A percentile compares a stretch with the other conserved stretches of the same genome.
These are phyloP conservation scores for Coemansia sp. DNA, from an alignment of 192 early-diverging fungal genomes.

Conservation along the genomic window DNA sequence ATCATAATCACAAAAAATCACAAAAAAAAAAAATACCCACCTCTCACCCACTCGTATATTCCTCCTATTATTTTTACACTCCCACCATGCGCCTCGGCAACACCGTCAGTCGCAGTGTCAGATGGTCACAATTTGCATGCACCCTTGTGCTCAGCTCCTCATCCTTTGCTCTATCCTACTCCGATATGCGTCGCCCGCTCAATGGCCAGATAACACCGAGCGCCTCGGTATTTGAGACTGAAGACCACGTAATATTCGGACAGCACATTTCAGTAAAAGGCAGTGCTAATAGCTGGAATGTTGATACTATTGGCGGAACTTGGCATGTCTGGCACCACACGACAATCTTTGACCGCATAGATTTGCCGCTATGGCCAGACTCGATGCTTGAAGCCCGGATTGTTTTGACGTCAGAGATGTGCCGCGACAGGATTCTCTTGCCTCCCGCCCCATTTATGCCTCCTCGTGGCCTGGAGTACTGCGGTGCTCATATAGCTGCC, in stretches of 20 bases:
- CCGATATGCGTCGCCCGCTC: slow-evolving; percentile 34
- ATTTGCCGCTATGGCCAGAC: slow-evolving; percentile 46
- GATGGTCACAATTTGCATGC: background rate
- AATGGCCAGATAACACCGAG: background rate
- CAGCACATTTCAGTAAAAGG: slow-evolving; percentile 21
- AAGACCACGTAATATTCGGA: slow-evolving; percentile 46
- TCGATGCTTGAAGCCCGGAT: slow-evolving; percentile 38
- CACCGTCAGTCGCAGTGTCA: background rate
- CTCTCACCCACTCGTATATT: no score
- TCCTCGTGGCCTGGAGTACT: slow-evolving; percentile 36
- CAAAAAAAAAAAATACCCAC: background rate
- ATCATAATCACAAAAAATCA: slow-evolving; percentile 8
- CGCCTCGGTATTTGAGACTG: slow-evolving; percentile 13
- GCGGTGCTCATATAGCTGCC: slow-evolving; percentile 39
- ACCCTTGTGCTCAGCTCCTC: background rate
- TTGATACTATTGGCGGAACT: slow-evolving; percentile 29
- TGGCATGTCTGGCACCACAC: slow-evolving; percentile 51
- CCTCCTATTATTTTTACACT: no score
- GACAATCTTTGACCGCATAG: slow-evolving; percentile 30
- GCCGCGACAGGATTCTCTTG: slow-evolving; percentile 27
- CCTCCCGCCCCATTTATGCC: slow-evolving; percentile 47
- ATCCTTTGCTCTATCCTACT: slow-evolving; percentile 27
- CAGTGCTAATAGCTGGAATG: slow-evolving; percentile 22
- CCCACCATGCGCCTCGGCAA: slow-evolving; percentile 2
- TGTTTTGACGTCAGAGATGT: slow-evolving; percentile 40